A percentile compares a stretch with the other conserved stretches of the same genome.
Evolutionary conservation across 2,329 filamentous ascomycete genomes (phyloP).

Genomic region (Botrytis pseudocinerea): DNA sequence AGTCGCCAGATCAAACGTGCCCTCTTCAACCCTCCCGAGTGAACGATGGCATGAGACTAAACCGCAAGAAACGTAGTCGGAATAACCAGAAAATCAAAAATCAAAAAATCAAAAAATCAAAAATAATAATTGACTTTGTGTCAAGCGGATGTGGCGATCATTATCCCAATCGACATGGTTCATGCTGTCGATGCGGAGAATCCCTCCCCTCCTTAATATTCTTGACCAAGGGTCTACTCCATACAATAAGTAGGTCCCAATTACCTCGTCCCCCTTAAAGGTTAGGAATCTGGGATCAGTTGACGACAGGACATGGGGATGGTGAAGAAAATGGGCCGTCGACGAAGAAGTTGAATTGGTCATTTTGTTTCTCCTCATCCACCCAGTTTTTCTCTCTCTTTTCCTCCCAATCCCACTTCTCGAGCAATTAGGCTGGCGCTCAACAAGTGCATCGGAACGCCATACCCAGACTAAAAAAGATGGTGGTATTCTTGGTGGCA

Average conservation of each 20-base stretch:
- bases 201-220: slow-evolving; percentile 12
- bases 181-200: slow-evolving; percentile 9
- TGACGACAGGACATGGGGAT: background rate
- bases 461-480: background rate
- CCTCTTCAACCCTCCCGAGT: too few species aligned
- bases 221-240: background rate
- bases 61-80: background rate
- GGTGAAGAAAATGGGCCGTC: background rate
- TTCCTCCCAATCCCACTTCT: background rate
- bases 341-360: background rate
- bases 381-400: background rate
- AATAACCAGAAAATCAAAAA: too few species aligned
- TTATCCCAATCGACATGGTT: background rate
- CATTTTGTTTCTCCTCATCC: too few species aligned
- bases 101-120: too few species aligned
- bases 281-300: background rate
- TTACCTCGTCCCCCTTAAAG: background rate
- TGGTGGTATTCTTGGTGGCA: slow-evolving; percentile 5
- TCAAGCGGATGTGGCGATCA: slow-evolving; percentile 5
- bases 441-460: background rate
- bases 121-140: background rate
- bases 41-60: background rate
- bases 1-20: background rate
- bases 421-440: background rate
- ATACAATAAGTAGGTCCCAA: background rate